phyloP scores from a whole-genome alignment of 306 rosid genomes.

The Rosa lucieae region DNA sequence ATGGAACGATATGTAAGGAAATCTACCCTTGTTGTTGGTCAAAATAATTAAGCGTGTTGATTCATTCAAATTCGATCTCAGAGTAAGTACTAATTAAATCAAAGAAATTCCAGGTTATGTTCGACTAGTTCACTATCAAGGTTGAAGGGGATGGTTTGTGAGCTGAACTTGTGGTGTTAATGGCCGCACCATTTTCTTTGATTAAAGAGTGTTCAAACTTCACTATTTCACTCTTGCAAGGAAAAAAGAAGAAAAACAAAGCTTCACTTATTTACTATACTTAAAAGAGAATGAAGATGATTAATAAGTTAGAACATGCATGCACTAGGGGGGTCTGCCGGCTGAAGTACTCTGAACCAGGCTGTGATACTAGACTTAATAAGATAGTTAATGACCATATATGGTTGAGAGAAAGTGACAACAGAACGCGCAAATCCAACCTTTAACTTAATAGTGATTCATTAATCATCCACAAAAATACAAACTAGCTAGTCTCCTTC shows the following conservation, averaged over 20 bases:
- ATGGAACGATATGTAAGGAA: background rate
- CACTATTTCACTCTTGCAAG: background rate
- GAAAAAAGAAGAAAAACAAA: background rate
- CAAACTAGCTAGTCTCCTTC: no score
- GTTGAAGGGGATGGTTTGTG: background rate
- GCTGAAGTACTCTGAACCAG: no score
- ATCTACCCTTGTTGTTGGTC: background rate
- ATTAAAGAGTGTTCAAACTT: background rate
- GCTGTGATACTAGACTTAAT: no score
- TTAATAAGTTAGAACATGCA: background rate
- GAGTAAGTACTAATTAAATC: background rate
- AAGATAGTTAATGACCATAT: no score
- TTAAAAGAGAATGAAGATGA: background rate
- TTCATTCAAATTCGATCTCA: background rate
- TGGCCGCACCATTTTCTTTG: background rate
- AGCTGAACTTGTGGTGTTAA: background rate
- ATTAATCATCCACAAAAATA: no score
- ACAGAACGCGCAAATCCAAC: background rate
- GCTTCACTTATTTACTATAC: background rate
- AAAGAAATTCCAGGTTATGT: background rate
- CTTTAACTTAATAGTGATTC: background rate
- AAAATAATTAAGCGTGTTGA: background rate
- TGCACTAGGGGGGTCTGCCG: background rate
- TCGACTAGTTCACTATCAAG: background rate
- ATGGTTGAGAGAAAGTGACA: background rate